Conservation (phyloP, 2,329 filamentous ascomycete genomes). For the Fragosphaeria purpurea region DNA sequence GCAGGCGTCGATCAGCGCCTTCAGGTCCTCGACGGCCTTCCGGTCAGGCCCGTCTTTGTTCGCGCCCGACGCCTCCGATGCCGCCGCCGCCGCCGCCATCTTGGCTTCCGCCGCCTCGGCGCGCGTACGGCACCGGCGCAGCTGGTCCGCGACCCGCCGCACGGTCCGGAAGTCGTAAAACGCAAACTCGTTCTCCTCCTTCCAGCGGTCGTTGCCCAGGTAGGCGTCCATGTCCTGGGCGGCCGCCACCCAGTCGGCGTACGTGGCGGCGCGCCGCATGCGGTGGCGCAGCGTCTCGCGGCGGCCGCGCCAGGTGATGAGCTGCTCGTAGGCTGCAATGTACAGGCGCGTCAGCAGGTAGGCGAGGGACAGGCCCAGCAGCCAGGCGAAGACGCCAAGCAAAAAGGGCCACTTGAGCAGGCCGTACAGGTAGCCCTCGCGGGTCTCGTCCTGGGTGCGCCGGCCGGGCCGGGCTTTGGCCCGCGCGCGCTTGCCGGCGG, state of each 20-base stretch:
- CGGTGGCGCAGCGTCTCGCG: slow-evolving; percentile 61
- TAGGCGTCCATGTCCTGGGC: slow-evolving; percentile 72
- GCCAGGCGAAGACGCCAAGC: slow-evolving; percentile 69
- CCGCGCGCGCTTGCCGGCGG: slow-evolving; percentile 17
- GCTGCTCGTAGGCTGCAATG: slow-evolving; percentile 86
- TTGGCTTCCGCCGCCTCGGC: slow-evolving; percentile 39
- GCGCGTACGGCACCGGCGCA: slow-evolving; percentile 52
- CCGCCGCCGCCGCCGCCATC: slow-evolving; percentile 17
- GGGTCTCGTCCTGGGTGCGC: slow-evolving; percentile 76
- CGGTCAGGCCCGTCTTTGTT: neutral
- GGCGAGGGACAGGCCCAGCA: slow-evolving; percentile 58
- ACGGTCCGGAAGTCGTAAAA: slow-evolving; percentile 88
- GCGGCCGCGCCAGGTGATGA: slow-evolving; percentile 77
- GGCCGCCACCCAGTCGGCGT: slow-evolving; percentile 72
- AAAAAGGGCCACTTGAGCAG: slow-evolving; percentile 89
- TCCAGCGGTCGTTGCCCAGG: slow-evolving; percentile 73
- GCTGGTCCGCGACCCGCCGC: slow-evolving; percentile 63
- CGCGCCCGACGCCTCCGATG: slow-evolving; percentile 22
- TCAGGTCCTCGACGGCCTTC: slow-evolving; percentile 47
- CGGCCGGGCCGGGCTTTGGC: slow-evolving; percentile 29
- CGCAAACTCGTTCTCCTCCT: slow-evolving; percentile 64
- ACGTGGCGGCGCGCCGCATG: slow-evolving; percentile 62
- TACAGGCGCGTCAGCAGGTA: slow-evolving; percentile 81
- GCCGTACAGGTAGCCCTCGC: slow-evolving; percentile 84
- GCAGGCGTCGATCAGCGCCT: slow-evolving; percentile 71